Percentiles rank a stretch among this genome's conserved stretches.
These are phyloP conservation scores for Aureobasidium lini DNA, from an alignment of 2,329 filamentous ascomycete species.

Conservation along the genomic window DNA sequence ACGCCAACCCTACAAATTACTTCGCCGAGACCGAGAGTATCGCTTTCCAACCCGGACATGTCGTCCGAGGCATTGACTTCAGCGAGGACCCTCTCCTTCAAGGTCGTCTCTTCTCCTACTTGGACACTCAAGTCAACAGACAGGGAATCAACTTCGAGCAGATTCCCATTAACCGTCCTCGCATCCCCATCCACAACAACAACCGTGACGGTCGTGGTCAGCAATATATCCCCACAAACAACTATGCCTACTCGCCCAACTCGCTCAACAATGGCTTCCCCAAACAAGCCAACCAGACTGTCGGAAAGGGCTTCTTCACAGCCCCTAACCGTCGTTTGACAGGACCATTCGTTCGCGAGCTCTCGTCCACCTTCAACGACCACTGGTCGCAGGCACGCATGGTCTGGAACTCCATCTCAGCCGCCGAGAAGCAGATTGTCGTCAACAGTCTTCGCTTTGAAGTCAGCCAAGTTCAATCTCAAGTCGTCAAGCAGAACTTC, in stretches of 20 bases:
- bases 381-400: conserved; percentile 67
- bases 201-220: conserved; percentile 32
- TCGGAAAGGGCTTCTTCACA: conserved; percentile 38
- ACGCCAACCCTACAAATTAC: conserved; percentile 49
- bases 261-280: conserved; percentile 55
- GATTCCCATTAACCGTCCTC: conserved; percentile 19
- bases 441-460: conserved; percentile 57
- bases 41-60: conserved; percentile 52
- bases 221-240: conserved; percentile 54
- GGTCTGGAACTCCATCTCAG: conserved; percentile 66
- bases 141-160: conserved; percentile 46
- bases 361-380: conserved; percentile 65
- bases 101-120: conserved; percentile 55
- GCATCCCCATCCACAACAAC: conserved; percentile 20
- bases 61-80: conserved; percentile 29
- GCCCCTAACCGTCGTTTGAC: conserved; percentile 7
- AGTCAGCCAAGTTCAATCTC: conserved; percentile 69
- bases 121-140: conserved; percentile 43
- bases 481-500: conserved; percentile 62
- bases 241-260: conserved; percentile 70
- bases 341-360: conserved; percentile 1
- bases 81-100: conserved; percentile 44
- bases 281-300: conserved; percentile 59
- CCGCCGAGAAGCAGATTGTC: conserved; percentile 56
- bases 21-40: conserved; percentile 62